phyloP scores from a whole-genome alignment of 2,329 filamentous ascomycete species.

The Alternaria arbusti region DNA sequence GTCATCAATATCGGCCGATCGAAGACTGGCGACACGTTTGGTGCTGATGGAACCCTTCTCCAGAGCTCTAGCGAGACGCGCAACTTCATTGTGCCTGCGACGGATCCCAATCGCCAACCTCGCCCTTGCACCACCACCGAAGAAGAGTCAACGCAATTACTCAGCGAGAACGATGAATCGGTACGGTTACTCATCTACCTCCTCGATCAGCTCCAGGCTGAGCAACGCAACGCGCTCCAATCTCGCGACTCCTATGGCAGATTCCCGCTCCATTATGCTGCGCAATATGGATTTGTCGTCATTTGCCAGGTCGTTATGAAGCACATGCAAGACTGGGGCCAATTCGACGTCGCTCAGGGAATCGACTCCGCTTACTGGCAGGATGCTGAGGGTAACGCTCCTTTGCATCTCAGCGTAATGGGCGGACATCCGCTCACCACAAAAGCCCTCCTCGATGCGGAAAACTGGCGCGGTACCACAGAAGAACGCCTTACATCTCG shows the following conservation, averaged over 20 bases:
- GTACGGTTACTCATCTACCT: conserved; percentile 70
- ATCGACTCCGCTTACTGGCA: conserved; percentile 91
- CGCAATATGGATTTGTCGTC: conserved; percentile 92
- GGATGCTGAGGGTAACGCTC: conserved; percentile 88
- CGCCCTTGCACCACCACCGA: conserved; percentile 71
- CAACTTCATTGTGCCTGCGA: conserved; percentile 80
- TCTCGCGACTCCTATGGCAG: conserved; percentile 80
- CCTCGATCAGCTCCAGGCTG: conserved; percentile 70
- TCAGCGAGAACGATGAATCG: conserved; percentile 74
- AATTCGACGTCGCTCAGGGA: conserved; percentile 82
- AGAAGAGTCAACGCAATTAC: conserved; percentile 63
- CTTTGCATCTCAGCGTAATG: conserved; percentile 89
- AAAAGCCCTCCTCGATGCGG: conserved; percentile 77
- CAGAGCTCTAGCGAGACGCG: conserved; percentile 62
- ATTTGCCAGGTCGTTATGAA: conserved; percentile 87
- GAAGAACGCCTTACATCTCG: conserved; percentile 69
- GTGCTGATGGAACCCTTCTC: conserved; percentile 59
- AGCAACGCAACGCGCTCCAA: conserved; percentile 72
- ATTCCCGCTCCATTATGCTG: conserved; percentile 88
- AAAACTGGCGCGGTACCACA: conserved; percentile 73
- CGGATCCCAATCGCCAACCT: conserved; percentile 68
- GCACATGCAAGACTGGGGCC: conserved; percentile 85
- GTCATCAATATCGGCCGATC: conserved; percentile 90
- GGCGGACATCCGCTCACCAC: conserved; percentile 90
- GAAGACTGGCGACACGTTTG: conserved; percentile 59